These are phyloP conservation scores for Trichophyton verrucosum DNA, from an alignment of 2,329 filamentous ascomycete genomes.

Conservation along the genomic window DNA sequence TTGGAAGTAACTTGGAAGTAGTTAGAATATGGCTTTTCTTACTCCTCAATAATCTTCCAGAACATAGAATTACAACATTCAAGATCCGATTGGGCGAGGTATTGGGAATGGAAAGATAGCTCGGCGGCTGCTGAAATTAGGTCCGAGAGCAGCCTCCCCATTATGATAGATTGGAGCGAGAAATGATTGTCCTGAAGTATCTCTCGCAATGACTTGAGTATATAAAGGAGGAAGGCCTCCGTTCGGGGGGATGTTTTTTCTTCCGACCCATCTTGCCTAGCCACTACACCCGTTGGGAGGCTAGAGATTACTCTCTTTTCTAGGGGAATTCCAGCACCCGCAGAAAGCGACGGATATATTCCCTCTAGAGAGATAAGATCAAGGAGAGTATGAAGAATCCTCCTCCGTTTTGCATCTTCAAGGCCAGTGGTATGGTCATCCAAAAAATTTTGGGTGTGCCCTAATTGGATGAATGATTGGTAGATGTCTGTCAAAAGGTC, in stretches of 20 bases:
- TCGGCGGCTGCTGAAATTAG: conserved; percentile 29
- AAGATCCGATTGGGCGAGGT: conserved; percentile 12
- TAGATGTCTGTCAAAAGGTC: conserved; percentile 26
- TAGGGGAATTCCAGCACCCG: conserved; percentile 33
- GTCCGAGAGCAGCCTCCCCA: conserved; percentile 30
- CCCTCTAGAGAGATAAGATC: conserved; percentile 35
- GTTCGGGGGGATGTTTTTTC: conserved; percentile 13
- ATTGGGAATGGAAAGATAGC: conserved; percentile 27
- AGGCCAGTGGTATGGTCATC: conserved; percentile 11
- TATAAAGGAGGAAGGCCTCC: conserved; percentile 21
- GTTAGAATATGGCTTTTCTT: conserved; percentile 11
- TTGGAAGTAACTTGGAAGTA: neutral
- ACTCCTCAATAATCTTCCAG: conserved; percentile 25
- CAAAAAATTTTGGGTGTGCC: conserved; percentile 2
- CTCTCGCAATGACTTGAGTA: conserved; percentile 20
- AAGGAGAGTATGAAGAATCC: conserved; percentile 29
- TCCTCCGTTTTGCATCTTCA: conserved; percentile 32
- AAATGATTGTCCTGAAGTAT: conserved; percentile 23
- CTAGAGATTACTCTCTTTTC: conserved; percentile 34
- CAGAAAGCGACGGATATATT: conserved; percentile 33
- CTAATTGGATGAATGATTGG: conserved; percentile 22
- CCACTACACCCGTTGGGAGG: conserved; percentile 31
- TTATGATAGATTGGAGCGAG: conserved; percentile 29
- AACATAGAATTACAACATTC: conserved; percentile 18
- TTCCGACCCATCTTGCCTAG: conserved; percentile 20